Percentiles rank a stretch among this genome's conserved stretches.
Conservation (phyloP, 768 basidiomycete genomes). For the Collybia sordida region DNA sequence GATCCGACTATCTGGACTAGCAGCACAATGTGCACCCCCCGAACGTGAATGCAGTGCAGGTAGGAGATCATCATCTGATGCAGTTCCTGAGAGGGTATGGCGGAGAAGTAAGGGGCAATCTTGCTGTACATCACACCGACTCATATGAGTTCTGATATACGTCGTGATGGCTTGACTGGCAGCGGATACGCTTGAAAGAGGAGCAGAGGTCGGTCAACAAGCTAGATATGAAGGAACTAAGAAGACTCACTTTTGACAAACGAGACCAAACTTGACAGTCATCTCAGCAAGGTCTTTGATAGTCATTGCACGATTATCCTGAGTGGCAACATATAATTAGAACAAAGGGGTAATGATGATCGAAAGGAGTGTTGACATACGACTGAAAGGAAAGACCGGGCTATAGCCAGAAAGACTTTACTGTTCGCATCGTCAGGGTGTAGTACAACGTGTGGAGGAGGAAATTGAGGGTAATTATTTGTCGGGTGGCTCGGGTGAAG, state of each 20-base stretch:
- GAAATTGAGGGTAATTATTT: conserved; percentile 43
- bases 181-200: conserved; percentile 58
- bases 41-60: conserved; percentile 68
- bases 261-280: conserved; percentile 60
- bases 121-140: conserved; percentile 68
- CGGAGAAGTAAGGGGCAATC: conserved; percentile 75
- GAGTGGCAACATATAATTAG: conserved; percentile 9
- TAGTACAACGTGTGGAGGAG: conserved; percentile 62
- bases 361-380: conserved; percentile 40
- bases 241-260: conserved; percentile 67
- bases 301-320: conserved; percentile 85
- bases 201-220: conserved; percentile 7
- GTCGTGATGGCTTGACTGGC: conserved; percentile 82
- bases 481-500: conserved; percentile 7
- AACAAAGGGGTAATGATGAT: conserved; percentile 14
- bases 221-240: neutral
- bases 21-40: conserved; percentile 59
- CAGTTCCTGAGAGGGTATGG: conserved; percentile 70
- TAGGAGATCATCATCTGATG: conserved; percentile 70
- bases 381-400: conserved; percentile 70
- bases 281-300: conserved; percentile 83
- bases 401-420: conserved; percentile 75
- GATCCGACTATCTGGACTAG: conserved; percentile 40
- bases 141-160: conserved; percentile 73
- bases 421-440: conserved; percentile 73